phyloP scores from a whole-genome alignment of 2,329 filamentous ascomycete genomes.

The Paracoccidioides brasiliensis region DNA sequence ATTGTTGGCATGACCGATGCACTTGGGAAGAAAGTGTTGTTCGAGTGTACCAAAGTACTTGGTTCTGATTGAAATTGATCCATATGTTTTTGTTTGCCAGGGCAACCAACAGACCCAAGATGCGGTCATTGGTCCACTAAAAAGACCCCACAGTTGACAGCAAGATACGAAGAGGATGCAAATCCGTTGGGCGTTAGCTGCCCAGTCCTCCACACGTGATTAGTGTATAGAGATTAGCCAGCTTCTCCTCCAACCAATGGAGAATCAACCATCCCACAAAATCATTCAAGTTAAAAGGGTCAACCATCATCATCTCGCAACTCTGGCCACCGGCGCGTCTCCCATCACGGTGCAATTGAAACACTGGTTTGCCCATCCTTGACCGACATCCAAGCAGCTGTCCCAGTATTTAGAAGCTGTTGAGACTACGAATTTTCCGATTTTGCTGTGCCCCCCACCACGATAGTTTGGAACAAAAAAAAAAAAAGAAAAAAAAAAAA shows the following conservation, averaged over 20 bases:
- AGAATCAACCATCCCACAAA: too few species aligned
- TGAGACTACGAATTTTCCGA: background rate
- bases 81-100: conserved; percentile 9
- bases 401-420: background rate
- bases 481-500: background rate
- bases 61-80: background rate
- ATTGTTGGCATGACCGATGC: background rate
- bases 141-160: background rate
- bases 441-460: background rate
- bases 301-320: background rate
- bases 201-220: too few species aligned
- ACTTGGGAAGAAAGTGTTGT: background rate
- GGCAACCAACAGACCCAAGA: conserved; percentile 6
- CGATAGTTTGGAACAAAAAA: background rate
- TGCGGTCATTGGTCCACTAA: background rate
- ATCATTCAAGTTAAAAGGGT: too few species aligned
- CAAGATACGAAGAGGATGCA: background rate
- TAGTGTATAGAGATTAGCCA: too few species aligned
- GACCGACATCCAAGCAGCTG: too few species aligned
- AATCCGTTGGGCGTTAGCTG: background rate
- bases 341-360: background rate
- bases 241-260: too few species aligned
- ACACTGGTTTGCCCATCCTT: background rate
- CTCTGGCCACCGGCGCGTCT: background rate
- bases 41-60: background rate